A percentile compares a stretch with the other conserved stretches of the same genome.
Conservation (phyloP, 1,284 basidiomycete species). For the Entoloma clypeatum region DNA sequence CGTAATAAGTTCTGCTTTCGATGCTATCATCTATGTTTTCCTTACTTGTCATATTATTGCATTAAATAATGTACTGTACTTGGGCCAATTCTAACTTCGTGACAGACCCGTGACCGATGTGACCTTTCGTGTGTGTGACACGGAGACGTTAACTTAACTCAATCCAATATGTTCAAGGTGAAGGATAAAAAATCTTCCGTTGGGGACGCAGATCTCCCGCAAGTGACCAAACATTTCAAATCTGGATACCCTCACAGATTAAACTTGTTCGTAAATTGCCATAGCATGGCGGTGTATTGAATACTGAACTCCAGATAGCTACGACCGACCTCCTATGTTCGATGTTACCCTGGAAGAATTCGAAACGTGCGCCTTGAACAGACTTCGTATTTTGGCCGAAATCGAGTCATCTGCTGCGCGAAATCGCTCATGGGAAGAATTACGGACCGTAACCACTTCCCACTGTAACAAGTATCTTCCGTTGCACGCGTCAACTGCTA, state of each 20-base stretch:
- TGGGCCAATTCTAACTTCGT: background rate
- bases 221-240: conserved; percentile 17
- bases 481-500: conserved; percentile 61
- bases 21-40: conserved; percentile 1
- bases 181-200: conserved; percentile 15
- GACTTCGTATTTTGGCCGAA: conserved; percentile 88
- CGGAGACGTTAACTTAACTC: background rate
- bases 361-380: conserved; percentile 87
- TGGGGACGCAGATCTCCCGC: conserved; percentile 16
- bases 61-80: too few relatives aligned
- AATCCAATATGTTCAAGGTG: conserved; percentile 17
- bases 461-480: conserved; percentile 74
- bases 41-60: too few relatives aligned
- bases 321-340: conserved; percentile 80
- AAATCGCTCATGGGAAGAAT: conserved; percentile 76
- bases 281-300: background rate
- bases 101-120: background rate
- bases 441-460: conserved; percentile 55
- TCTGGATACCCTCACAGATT: conserved; percentile 19
- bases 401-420: conserved; percentile 92
- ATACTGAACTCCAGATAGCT: conserved; percentile 45
- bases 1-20: too few relatives aligned
- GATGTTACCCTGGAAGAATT: conserved; percentile 98
- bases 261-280: conserved; percentile 18
- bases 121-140: conserved; percentile 5